Evolutionary conservation across 257 asterid species (phyloP).

Genomic region (Nicotiana benthamiana): DNA sequence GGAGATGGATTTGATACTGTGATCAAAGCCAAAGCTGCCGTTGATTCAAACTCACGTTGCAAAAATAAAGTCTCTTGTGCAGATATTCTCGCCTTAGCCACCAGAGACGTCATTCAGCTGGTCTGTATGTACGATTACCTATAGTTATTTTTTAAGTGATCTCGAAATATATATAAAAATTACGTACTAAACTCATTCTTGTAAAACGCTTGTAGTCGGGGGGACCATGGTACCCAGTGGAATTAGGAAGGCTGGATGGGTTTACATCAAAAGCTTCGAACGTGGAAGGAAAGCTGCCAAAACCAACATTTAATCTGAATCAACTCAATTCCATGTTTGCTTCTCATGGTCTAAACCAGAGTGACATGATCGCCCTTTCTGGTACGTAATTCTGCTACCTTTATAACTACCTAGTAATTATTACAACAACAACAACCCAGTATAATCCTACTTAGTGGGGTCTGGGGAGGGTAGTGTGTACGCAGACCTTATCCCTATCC

Average conservation of each 20-base stretch:
- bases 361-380: conserved; percentile 90
- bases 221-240: conserved; percentile 70
- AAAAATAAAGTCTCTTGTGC: conserved; percentile 79
- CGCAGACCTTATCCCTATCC: too few species aligned
- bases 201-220: conserved; percentile 35
- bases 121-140: conserved; percentile 18
- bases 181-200: background rate
- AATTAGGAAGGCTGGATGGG: conserved; percentile 83
- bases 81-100: conserved; percentile 77
- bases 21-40: conserved; percentile 74
- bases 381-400: conserved; percentile 32
- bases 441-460: too few species aligned
- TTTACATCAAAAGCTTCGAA: conserved; percentile 51
- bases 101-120: conserved; percentile 69
- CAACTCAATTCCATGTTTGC: conserved; percentile 63
- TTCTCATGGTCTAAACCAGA: conserved; percentile 42
- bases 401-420: too few species aligned
- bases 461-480: too few species aligned
- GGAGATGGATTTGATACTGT: conserved; percentile 95
- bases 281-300: conserved; percentile 66
- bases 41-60: conserved; percentile 52
- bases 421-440: too few species aligned
- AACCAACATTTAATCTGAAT: conserved; percentile 53
- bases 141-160: background rate
- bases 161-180: background rate